Conservation (phyloP, 306 rosid species). For the Rosa persica region DNA sequence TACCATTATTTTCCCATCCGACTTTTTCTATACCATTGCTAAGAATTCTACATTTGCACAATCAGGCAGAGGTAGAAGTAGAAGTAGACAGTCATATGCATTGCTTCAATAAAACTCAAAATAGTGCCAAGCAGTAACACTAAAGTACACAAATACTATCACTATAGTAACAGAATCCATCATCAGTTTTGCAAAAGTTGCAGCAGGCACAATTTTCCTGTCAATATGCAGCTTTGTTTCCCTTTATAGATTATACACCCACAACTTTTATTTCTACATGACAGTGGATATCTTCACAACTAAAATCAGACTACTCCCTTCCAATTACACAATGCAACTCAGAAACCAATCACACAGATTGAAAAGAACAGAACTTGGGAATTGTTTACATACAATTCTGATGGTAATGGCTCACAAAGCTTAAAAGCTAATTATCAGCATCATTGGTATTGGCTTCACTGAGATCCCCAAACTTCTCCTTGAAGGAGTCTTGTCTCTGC, state of each 20-base stretch:
- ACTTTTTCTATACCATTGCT: not conserved
- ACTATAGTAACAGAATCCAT: not conserved
- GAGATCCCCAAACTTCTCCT: slow-evolving; percentile 57
- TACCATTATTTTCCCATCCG: not conserved
- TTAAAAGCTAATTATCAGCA: not conserved
- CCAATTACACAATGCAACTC: not conserved
- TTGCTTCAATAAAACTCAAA: not conserved
- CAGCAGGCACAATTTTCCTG: not conserved
- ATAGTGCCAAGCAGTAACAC: not conserved
- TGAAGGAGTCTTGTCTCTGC: slow-evolving; percentile 74
- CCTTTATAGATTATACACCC: not conserved
- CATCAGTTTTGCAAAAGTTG: not conserved
- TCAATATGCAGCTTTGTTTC: not conserved
- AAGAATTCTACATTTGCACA: not conserved
- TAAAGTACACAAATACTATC: no score
- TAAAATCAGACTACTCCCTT: not conserved
- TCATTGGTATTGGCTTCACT: slow-evolving; percentile 6
- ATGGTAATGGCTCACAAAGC: no score
- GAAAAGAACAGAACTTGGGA: not conserved
- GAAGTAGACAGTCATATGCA: not conserved
- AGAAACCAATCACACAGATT: not conserved
- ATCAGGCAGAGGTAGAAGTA: not conserved
- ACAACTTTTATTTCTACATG: slow-evolving; percentile 1
- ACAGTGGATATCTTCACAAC: not conserved
- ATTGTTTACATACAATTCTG: not conserved